phyloP scores from a whole-genome alignment of 805 yeast species.

The Wickerhamomyces rabaulensis region DNA sequence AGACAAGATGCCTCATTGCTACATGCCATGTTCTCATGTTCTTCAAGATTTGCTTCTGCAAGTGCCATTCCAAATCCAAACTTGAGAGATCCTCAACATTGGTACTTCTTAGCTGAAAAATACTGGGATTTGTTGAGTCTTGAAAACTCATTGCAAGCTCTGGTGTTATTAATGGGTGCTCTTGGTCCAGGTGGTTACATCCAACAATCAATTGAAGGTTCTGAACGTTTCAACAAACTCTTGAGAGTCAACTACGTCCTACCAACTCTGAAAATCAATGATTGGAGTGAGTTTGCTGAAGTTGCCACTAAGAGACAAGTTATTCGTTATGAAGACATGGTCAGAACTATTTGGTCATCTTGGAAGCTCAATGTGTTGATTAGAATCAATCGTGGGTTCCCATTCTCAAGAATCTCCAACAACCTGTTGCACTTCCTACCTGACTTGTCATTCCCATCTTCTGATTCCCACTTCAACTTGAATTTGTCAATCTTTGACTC shows the following conservation, averaged over 20 bases:
- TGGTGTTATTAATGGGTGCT: conserved; percentile 25
- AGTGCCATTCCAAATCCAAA: conserved; percentile 21
- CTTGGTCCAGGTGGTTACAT: conserved; percentile 26
- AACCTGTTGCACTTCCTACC: conserved; percentile 25
- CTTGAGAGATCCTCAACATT: conserved; percentile 29
- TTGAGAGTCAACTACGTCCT: conserved; percentile 14
- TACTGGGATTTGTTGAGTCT: conserved; percentile 27
- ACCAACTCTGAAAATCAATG: conserved; percentile 12
- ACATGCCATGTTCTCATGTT: conserved; percentile 32
- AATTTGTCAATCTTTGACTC: conserved; percentile 19
- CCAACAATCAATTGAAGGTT: conserved; percentile 24
- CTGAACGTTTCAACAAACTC: conserved; percentile 18
- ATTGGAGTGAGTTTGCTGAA: conserved; percentile 23
- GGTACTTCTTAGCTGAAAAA: conserved; percentile 32
- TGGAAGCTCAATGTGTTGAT: conserved; percentile 32
- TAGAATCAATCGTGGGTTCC: conserved; percentile 31
- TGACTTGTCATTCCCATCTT: conserved; percentile 30
- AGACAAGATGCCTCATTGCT: conserved; percentile 26
- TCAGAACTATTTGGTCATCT: conserved; percentile 34
- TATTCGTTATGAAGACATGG: conserved; percentile 27
- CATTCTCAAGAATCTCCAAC: conserved; percentile 22
- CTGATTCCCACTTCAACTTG: conserved; percentile 17
- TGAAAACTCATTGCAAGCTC: conserved; percentile 23
- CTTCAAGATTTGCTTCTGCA: conserved; percentile 28
- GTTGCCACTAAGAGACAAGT: conserved; percentile 29